phyloP scores from a whole-genome alignment of 2,329 filamentous ascomycete genomes.

The Periglandula ipomoeae region DNA sequence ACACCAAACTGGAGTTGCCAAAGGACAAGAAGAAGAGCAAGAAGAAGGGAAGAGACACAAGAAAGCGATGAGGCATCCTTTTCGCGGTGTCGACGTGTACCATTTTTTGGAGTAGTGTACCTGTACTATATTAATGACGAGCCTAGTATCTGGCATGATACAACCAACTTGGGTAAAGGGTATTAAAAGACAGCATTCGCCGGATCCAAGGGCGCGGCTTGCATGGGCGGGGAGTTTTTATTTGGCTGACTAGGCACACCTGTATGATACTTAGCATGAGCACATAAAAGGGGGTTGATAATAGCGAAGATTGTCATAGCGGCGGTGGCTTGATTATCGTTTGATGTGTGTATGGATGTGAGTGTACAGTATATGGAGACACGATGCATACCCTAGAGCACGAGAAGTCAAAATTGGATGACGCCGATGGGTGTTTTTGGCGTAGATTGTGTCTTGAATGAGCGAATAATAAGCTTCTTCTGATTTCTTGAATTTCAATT shows the following conservation, averaged over 20 bases:
- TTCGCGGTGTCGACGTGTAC: neutral
- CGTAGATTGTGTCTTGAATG: no score
- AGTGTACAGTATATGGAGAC: no score
- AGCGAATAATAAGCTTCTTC: no score
- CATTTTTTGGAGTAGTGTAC: slow-evolving; percentile 4
- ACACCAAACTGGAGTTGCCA: slow-evolving; percentile 52
- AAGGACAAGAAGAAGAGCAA: slow-evolving; percentile 56
- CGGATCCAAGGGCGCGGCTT: neutral
- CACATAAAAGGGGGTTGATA: no score
- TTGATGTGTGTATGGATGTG: no score
- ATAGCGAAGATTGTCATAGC: no score
- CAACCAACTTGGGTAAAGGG: neutral
- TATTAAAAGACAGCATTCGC: neutral
- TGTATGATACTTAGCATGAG: neutral
- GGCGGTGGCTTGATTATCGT: no score
- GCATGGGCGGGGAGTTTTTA: neutral
- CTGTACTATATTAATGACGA: neutral
- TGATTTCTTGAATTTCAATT: no score
- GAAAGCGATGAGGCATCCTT: slow-evolving; percentile 36
- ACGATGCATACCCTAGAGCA: neutral
- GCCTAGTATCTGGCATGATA: neutral
- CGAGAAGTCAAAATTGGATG: no score
- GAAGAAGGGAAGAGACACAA: slow-evolving; percentile 48
- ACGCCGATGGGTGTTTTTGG: no score
- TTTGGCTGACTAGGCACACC: neutral